These are phyloP conservation scores for Tephrocybe sp. DNA, from an alignment of 768 basidiomycete genomes.

Conservation along the genomic window DNA sequence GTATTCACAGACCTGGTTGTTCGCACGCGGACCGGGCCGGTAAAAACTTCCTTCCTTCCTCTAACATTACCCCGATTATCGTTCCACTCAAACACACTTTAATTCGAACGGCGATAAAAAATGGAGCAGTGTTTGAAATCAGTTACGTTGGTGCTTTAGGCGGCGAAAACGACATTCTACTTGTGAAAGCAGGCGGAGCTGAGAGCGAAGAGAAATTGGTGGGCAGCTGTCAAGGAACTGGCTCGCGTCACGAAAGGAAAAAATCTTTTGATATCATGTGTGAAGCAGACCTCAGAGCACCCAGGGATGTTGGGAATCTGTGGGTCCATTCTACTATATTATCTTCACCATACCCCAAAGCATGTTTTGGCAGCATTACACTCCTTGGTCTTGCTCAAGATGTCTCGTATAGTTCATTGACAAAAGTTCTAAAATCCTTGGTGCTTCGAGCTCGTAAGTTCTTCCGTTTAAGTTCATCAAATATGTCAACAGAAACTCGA, in stretches of 20 bases:
- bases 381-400: constrained; percentile 72
- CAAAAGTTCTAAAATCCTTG: constrained; percentile 63
- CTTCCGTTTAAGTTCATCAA: not conserved
- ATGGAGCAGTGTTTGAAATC: constrained; percentile 84
- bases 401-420: constrained; percentile 59
- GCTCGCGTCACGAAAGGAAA: constrained; percentile 81
- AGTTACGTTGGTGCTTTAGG: constrained; percentile 75
- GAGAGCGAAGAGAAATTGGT: constrained; percentile 81
- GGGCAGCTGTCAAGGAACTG: constrained; percentile 77
- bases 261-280: constrained; percentile 65
- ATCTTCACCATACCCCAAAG: not conserved
- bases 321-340: constrained; percentile 38
- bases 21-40: too few relatives aligned
- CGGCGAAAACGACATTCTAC: constrained; percentile 50
- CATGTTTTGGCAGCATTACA: constrained; percentile 55
- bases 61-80: constrained; percentile 76
- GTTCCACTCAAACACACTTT: constrained; percentile 83
- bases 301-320: constrained; percentile 78
- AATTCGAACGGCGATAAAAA: constrained; percentile 76
- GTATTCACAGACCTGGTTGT: too few relatives aligned
- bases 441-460: constrained; percentile 72
- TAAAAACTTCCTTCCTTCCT: too few relatives aligned
- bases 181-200: constrained; percentile 45
- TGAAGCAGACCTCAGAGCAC: constrained; percentile 65
- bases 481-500: constrained; percentile 60